phyloP scores from a whole-genome alignment of 2,329 filamentous ascomycete genomes.

The Proliferodiscus dingleyae region DNA sequence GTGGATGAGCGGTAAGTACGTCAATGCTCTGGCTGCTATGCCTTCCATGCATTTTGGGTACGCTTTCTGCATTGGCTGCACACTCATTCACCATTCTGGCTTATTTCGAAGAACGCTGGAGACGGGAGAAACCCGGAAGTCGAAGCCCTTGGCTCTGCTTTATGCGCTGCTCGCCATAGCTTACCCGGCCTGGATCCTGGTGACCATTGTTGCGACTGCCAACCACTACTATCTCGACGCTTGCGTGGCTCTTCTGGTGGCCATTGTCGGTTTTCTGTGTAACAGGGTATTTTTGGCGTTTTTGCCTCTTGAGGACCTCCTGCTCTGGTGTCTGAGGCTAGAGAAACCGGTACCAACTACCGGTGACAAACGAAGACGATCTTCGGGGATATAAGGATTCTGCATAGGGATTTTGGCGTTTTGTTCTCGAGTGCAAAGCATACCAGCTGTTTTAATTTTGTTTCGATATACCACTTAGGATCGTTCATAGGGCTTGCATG shows the following conservation, averaged over 20 bases:
- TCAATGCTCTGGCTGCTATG: constrained; percentile 48
- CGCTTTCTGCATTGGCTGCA: constrained; percentile 47
- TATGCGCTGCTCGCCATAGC: constrained; percentile 38
- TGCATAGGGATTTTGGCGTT: neutral
- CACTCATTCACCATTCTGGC: constrained; percentile 48
- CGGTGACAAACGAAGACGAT: constrained; percentile 30
- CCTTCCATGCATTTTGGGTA: constrained; percentile 51
- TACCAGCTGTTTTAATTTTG: neutral
- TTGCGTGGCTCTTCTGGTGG: constrained; percentile 41
- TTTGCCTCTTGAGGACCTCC: constrained; percentile 44
- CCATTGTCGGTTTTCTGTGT: constrained; percentile 40
- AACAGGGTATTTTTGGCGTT: constrained; percentile 46
- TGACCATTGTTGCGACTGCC: constrained; percentile 48
- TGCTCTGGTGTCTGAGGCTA: constrained; percentile 42
- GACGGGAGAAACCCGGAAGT: constrained; percentile 39
- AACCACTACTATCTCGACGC: constrained; percentile 53
- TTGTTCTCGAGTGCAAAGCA: neutral
- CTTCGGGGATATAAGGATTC: neutral
- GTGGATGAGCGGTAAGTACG: constrained; percentile 46
- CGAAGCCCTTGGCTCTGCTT: constrained; percentile 38
- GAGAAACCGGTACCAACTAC: constrained; percentile 48
- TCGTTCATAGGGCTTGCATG: neutral
- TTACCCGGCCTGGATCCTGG: constrained; percentile 43
- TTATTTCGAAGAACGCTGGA: constrained; percentile 36
- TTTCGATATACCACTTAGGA: constrained; percentile 16